These are phyloP conservation scores for Prunus salicina DNA, from an alignment of 306 rosid species.

Conservation along the genomic window DNA sequence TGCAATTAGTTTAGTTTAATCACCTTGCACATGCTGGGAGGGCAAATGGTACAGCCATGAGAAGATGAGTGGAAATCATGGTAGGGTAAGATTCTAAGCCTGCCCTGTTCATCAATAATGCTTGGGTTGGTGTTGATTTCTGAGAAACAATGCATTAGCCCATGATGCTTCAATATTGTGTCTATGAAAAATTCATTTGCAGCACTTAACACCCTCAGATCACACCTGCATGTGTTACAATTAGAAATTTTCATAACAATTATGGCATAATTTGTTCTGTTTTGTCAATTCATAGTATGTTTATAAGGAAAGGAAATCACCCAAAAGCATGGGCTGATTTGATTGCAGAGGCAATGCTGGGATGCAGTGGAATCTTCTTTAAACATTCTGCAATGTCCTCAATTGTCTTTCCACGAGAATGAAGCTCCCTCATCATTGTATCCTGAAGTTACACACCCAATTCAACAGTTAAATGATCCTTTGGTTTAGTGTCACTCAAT, in stretches of 20 bases:
- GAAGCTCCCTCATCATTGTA: slow-evolving; percentile 57
- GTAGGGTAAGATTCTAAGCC: slow-evolving; percentile 54
- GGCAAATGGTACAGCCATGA: slow-evolving; percentile 63
- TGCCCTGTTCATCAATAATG: slow-evolving; percentile 45
- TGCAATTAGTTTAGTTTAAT: too few species aligned
- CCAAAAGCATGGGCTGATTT: slow-evolving; percentile 52
- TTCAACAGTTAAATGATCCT: too few species aligned
- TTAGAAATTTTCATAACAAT: background rate
- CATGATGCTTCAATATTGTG: slow-evolving; percentile 56
- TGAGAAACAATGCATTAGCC: slow-evolving; percentile 43
- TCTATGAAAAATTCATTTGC: slow-evolving; percentile 63
- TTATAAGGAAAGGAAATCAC: slow-evolving; percentile 19
- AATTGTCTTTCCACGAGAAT: slow-evolving; percentile 47
- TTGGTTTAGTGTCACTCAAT: background rate
- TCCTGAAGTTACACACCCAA: slow-evolving; percentile 28
- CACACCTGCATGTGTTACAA: slow-evolving; percentile 45
- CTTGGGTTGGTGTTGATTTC: slow-evolving; percentile 57
- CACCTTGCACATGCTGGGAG: slow-evolving; percentile 83
- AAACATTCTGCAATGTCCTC: slow-evolving; percentile 43
- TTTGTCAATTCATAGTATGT: background rate
- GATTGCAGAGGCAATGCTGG: slow-evolving; percentile 48
- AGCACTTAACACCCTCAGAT: slow-evolving; percentile 58
- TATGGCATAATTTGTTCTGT: too few species aligned
- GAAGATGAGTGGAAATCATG: slow-evolving; percentile 55
- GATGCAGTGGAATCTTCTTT: slow-evolving; percentile 46